Conservation (phyloP, 1,139 yeast genomes). For the Lodderomyces oxycetoniae region DNA sequence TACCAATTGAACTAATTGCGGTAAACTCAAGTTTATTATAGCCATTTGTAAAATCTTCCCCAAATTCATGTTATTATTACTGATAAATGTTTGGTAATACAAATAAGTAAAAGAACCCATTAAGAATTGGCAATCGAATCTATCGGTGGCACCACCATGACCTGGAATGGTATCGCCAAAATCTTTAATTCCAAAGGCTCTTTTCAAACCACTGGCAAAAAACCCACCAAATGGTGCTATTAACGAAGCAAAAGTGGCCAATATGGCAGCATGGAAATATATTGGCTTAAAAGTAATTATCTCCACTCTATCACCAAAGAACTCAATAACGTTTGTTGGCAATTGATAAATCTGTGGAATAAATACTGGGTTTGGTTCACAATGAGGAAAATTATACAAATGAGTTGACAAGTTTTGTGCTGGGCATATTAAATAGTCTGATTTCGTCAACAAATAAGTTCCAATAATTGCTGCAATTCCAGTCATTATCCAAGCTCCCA, state of each 20-base stretch:
- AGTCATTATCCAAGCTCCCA: slow-evolving; percentile 97
- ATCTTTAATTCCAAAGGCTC: slow-evolving; percentile 82
- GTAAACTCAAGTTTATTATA: slow-evolving; percentile 62
- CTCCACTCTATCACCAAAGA: slow-evolving; percentile 20
- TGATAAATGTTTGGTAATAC: slow-evolving; percentile 87
- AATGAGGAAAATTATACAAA: slow-evolving; percentile 43
- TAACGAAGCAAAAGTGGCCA: slow-evolving; percentile 93
- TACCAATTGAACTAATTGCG: slow-evolving; percentile 62
- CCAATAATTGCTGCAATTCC: slow-evolving; percentile 66
- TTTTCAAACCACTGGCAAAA: slow-evolving; percentile 92
- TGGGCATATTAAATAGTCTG: slow-evolving; percentile 83
- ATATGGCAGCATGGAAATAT: slow-evolving; percentile 77
- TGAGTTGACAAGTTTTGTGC: slow-evolving; percentile 62
- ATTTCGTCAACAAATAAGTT: slow-evolving; percentile 59
- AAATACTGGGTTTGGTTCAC: slow-evolving; percentile 87
- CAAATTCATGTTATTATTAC: slow-evolving; percentile 65
- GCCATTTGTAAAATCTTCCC: slow-evolving; percentile 74
- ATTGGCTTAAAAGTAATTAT: slow-evolving; percentile 72
- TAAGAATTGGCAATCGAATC: slow-evolving; percentile 95
- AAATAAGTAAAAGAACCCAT: slow-evolving; percentile 96
- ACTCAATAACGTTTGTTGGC: slow-evolving; percentile 61
- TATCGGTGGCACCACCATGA: slow-evolving; percentile 96
- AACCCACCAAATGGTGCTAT: slow-evolving; percentile 99
- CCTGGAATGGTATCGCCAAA: slow-evolving; percentile 51
- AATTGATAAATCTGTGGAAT: slow-evolving; percentile 71